Conservation (phyloP, 257 asterid species). For the Plantago ovata region DNA sequence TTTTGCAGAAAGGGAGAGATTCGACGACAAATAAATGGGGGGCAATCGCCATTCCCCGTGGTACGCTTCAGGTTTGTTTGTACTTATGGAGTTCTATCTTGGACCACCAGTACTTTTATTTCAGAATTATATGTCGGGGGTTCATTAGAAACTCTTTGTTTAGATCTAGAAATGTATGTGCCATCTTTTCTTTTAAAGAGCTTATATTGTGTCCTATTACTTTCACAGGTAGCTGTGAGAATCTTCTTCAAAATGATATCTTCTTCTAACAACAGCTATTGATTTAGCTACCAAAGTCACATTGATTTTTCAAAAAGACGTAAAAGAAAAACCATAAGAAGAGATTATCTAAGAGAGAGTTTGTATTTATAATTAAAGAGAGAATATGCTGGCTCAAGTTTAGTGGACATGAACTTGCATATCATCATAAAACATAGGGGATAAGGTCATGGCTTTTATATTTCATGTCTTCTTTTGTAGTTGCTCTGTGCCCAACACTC, state of each 20-base stretch:
- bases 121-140: constrained; percentile 4
- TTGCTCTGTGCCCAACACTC: neutral
- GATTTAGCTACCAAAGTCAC: too few species aligned
- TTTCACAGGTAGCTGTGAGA: constrained; percentile 13
- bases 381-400: neutral
- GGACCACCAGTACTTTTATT: constrained; percentile 13
- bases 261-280: too few species aligned
- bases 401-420: constrained; percentile 6
- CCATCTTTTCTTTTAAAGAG: constrained; percentile 17
- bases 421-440: neutral
- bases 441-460: neutral
- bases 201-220: constrained; percentile 14
- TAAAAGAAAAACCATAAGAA: neutral
- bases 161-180: neutral
- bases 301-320: too few species aligned
- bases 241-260: neutral
- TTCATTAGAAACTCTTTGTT: neutral
- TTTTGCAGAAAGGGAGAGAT: constrained; percentile 70
- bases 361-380: neutral
- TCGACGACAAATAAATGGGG: constrained; percentile 57
- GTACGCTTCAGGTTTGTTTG: constrained; percentile 98
- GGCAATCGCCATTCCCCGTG: constrained; percentile 87
- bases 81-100: constrained; percentile 32
- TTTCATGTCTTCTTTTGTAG: neutral
- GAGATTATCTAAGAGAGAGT: too few species aligned